Evolutionary conservation across 805 yeast species (phyloP), one percentile per base, ranked within the genome.

Genomic region (Pichia occidentalis): DNA sequence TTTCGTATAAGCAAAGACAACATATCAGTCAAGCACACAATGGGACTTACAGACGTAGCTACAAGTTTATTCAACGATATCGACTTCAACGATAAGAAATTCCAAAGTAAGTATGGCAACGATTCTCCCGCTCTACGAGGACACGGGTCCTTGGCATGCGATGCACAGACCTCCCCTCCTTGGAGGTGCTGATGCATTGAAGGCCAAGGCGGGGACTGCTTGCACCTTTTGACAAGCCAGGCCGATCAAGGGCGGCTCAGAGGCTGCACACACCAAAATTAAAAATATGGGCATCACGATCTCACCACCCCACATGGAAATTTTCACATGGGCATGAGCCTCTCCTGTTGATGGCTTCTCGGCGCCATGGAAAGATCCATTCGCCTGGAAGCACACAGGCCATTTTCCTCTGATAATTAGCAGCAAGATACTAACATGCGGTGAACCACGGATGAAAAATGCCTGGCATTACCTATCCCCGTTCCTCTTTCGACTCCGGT

Each of bases 121-220:
- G n/a, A 13, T 27, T 23, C 34, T 43, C 39, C 38, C 35, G 30
- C 10, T 16, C 21, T 18, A 13, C 35, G 16, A 8, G 13, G 25
- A 30, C 56, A 68, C 63, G 42, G 75, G 88, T 5, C 55, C 84
- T 24, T 70, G 67, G 7, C 72, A 82, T 23, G 82, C 90, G 49
- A 77, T 80, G n/a, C 87, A 90, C 73, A 90, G 90, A 59, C 98
- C 98, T 14, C 73, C 83, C 23, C 88, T 87, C 57, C 92, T 97
- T 97, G 92, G 92, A 59, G 70, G 81, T 40, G 92, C 74, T 17
- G 98, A 97, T 6, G 72, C 97, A 50, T 53, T 73, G 21, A 97
- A 90, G 57, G 85, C 85, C 68, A 75, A 75, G 42, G 76, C 84
- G 13, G 82, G 83, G 49, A 51, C 82, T 39, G 63, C 88, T 40